phyloP scores from a whole-genome alignment of 2,329 filamentous ascomycete genomes.

The Talaromyces atroroseus region DNA sequence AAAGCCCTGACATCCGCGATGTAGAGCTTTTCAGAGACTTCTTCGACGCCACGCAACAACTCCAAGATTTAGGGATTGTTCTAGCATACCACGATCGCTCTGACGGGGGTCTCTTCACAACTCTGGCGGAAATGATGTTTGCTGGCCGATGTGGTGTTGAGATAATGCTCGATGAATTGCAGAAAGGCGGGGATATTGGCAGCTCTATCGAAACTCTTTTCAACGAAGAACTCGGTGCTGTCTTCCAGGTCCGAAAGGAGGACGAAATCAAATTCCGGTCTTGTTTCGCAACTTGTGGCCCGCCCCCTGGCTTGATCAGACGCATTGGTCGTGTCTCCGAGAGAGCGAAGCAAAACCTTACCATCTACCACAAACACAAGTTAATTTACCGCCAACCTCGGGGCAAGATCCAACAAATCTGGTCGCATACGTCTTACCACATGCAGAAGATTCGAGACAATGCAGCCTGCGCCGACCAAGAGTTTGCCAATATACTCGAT shows the following conservation, averaged over 20 bases:
- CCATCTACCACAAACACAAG: constrained; percentile 65
- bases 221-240: constrained; percentile 91
- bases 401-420: constrained; percentile 73
- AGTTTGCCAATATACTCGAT: constrained; percentile 70
- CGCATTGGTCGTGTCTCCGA: constrained; percentile 73
- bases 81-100: constrained; percentile 93
- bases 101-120: constrained; percentile 86
- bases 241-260: constrained; percentile 86
- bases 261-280: constrained; percentile 81
- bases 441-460: constrained; percentile 92
- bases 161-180: constrained; percentile 68
- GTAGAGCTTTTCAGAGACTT: constrained; percentile 77
- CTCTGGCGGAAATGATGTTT: constrained; percentile 96
- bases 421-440: constrained; percentile 80
- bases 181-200: constrained; percentile 55
- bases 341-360: constrained; percentile 65
- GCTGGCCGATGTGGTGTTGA: constrained; percentile 86
- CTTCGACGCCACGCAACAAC: constrained; percentile 74
- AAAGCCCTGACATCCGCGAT: constrained; percentile 80
- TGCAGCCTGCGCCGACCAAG: constrained; percentile 75
- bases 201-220: constrained; percentile 74
- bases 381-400: constrained; percentile 66
- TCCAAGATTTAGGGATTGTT: constrained; percentile 65
- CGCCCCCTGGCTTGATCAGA: constrained; percentile 72
- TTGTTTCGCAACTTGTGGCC: constrained; percentile 86